Percentiles rank a stretch among this genome's conserved stretches.
These are phyloP conservation scores for Eucommia ulmoides DNA, from an alignment of 257 asterid species.

Conservation along the genomic window DNA sequence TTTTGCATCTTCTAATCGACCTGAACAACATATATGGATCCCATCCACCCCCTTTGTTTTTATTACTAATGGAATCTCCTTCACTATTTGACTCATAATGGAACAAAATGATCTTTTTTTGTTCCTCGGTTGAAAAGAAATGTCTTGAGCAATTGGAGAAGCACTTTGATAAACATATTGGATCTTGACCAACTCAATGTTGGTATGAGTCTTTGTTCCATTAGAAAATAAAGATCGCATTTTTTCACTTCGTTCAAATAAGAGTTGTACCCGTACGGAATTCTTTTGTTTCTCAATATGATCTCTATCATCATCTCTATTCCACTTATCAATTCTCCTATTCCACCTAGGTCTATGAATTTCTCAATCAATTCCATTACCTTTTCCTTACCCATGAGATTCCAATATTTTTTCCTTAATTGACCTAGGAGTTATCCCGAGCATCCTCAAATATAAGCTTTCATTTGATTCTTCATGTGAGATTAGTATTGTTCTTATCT, in stretches of 20 bases:
- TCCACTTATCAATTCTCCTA: conserved; percentile 1
- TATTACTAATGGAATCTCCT: neutral
- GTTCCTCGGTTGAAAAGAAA: conserved; percentile 1
- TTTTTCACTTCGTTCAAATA: neutral
- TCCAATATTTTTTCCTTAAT: neutral
- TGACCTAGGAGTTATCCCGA: neutral
- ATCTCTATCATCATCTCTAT: neutral
- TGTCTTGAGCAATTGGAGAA: neutral
- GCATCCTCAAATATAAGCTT: neutral
- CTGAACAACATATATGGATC: conserved; percentile 1
- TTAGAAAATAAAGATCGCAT: neutral
- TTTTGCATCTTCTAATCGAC: neutral
- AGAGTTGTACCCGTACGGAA: conserved; percentile 1
- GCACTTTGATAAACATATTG: neutral
- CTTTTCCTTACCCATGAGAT: neutral
- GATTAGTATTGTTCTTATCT: too few relatives aligned
- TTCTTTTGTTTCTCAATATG: neutral
- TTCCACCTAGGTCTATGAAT: neutral
- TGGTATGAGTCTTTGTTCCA: conserved; percentile 1
- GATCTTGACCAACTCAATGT: neutral
- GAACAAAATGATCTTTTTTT: conserved; percentile 1
- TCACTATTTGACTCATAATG: neutral
- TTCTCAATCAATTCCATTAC: neutral
- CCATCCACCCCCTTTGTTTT: conserved; percentile 1
- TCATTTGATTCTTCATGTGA: too few relatives aligned